Percentiles rank a stretch among this genome's conserved stretches.
These are phyloP conservation scores for Drosera spatulata DNA, from an alignment of 179 eudicot species.

Conservation along the genomic window DNA sequence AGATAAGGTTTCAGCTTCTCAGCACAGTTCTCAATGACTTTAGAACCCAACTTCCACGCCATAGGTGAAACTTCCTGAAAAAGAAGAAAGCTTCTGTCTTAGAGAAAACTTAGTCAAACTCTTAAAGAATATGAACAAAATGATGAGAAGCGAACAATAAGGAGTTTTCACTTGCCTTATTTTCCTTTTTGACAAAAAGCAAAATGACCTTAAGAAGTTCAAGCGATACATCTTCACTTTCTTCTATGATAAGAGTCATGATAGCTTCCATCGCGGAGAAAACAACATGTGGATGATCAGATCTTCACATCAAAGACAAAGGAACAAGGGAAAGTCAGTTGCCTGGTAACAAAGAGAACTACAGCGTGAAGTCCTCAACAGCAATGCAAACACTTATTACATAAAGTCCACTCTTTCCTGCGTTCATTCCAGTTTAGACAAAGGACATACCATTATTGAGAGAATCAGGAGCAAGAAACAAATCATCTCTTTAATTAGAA, in stretches of 20 bases:
- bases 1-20: slow-evolving; percentile 43
- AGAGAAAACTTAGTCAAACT: not conserved
- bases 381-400: no score
- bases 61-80: slow-evolving; percentile 37
- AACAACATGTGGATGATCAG: slow-evolving; percentile 39
- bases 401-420: no score
- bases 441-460: no score
- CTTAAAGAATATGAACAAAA: slow-evolving; percentile 1
- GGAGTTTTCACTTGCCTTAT: slow-evolving; percentile 27
- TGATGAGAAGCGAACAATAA: not conserved
- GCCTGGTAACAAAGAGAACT: not conserved
- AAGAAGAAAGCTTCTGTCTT: not conserved
- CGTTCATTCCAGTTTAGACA: no score
- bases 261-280: slow-evolving; percentile 46
- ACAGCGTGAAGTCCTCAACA: not conserved
- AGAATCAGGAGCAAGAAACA: no score
- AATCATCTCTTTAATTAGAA: no score
- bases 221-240: slow-evolving; percentile 41
- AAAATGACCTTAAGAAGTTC: slow-evolving; percentile 44
- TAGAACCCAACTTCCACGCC: slow-evolving; percentile 51
- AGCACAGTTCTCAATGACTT: slow-evolving; percentile 41
- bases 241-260: slow-evolving; percentile 49
- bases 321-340: slow-evolving; percentile 2
- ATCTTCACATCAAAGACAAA: slow-evolving; percentile 23
- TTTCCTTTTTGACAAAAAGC: slow-evolving; percentile 36